These are phyloP conservation scores for Wickerhamomyces chambardii DNA, from an alignment of 805 yeast species.

Conservation along the genomic window DNA sequence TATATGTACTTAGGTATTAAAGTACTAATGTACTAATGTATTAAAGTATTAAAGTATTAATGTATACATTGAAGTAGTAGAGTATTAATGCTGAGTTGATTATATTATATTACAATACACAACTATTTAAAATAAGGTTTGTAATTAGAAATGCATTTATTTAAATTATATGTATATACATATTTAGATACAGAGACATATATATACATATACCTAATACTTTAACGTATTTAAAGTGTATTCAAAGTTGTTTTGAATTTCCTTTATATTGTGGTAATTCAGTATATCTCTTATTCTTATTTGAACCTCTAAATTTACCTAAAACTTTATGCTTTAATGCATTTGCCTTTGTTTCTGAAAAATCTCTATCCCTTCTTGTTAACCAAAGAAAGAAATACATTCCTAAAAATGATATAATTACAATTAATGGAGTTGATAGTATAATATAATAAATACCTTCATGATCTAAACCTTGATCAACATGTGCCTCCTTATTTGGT, in stretches of 20 bases:
- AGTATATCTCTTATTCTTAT: constrained; percentile 27
- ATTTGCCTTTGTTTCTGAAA: constrained; percentile 30
- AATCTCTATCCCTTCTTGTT: constrained; percentile 48
- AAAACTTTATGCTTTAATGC: constrained; percentile 27
- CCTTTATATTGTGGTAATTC: constrained; percentile 30
- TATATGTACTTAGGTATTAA: too few species aligned
- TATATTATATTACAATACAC: too few species aligned
- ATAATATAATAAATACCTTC: constrained; percentile 53
- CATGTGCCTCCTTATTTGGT: constrained; percentile 32
- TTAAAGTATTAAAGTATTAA: too few species aligned
- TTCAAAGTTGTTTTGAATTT: constrained; percentile 4
- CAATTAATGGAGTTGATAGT: constrained; percentile 60
- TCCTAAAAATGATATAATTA: constrained; percentile 44
- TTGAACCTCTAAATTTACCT: constrained; percentile 27
- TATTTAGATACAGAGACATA: too few species aligned
- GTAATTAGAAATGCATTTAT: too few species aligned
- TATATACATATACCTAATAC: too few species aligned
- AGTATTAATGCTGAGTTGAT: too few species aligned
- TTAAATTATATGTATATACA: too few species aligned
- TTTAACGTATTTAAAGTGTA: too few species aligned
- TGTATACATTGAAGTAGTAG: too few species aligned
- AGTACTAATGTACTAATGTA: too few species aligned
- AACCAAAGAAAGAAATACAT: constrained; percentile 57
- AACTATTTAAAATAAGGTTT: too few species aligned
- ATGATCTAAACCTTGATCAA: constrained; percentile 35